Conservation (phyloP, 495 filamentous ascomycete genomes). For the Oleoguttula mirabilis region DNA sequence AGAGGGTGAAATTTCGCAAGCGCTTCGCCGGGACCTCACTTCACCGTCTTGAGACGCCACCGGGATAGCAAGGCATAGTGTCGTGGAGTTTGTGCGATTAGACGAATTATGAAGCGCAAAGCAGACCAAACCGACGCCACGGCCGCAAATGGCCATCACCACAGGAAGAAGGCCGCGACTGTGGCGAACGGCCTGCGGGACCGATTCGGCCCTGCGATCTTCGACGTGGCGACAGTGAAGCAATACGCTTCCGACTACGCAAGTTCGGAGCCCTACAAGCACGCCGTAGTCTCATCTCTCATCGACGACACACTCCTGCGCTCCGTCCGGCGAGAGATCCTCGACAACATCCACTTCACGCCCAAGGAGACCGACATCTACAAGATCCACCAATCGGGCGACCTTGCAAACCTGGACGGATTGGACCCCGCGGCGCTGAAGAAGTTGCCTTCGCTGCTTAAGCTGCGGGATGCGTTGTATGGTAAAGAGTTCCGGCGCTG, state of each 20-base stretch:
- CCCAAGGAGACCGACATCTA: conserved; percentile 99
- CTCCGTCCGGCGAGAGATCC: conserved; percentile 77
- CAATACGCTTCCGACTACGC: conserved; percentile 61
- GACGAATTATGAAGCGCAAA: no score
- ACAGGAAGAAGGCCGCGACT: conserved; percentile 41
- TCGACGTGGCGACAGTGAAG: conserved; percentile 52
- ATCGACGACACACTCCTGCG: conserved; percentile 72
- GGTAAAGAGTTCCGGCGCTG: conserved; percentile 80
- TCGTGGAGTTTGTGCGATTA: no score
- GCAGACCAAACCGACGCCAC: conserved; percentile 30
- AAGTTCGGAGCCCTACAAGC: conserved; percentile 70
- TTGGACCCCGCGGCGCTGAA: conserved; percentile 70
- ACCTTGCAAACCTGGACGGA: conserved; percentile 92
- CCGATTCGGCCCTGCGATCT: conserved; percentile 63
- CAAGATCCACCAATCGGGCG: conserved; percentile 96
- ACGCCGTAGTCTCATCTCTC: conserved; percentile 72
- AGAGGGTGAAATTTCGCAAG: no score
- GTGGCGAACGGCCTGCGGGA: conserved; percentile 35
- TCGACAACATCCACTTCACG: conserved; percentile 79
- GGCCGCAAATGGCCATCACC: conserved; percentile 30
- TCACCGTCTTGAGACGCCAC: no score
- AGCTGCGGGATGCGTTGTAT: conserved; percentile 86
- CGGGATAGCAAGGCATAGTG: no score
- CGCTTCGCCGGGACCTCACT: no score
- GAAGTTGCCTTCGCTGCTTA: conserved; percentile 71